Evolutionary conservation across 139 green algal genomes (phyloP).

Genomic region (Tetradesmus lagerheimii): DNA sequence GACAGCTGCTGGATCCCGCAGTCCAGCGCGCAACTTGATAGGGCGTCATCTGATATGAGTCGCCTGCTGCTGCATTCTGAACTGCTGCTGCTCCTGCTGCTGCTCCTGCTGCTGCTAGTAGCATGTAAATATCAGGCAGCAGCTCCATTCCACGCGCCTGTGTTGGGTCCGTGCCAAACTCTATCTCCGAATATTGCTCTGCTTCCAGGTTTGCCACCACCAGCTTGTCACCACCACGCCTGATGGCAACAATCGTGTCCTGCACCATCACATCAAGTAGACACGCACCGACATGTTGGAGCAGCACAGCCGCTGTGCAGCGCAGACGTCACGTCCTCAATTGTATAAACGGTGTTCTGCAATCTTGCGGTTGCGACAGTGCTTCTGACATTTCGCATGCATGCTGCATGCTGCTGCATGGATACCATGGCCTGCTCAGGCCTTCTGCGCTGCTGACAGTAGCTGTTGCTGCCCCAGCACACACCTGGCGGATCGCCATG

Average conservation of each 20-base stretch:
- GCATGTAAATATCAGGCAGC: not conserved
- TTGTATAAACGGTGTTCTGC: too few relatives aligned
- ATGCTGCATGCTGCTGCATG: not conserved
- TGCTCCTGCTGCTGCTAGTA: not conserved
- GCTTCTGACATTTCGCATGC: not conserved
- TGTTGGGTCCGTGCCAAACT: slow-evolving; percentile 83
- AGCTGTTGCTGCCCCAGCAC: slow-evolving; percentile 1
- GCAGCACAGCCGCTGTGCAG: not conserved
- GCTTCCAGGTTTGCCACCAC: slow-evolving; percentile 76
- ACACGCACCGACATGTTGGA: not conserved
- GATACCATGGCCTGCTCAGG: not conserved
- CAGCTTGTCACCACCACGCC: slow-evolving; percentile 67
- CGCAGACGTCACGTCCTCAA: too few relatives aligned
- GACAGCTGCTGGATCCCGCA: not conserved
- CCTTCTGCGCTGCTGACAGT: not conserved
- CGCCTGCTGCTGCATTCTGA: not conserved
- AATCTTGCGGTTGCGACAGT: too few relatives aligned
- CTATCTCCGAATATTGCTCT: slow-evolving; percentile 76
- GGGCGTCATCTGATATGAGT: not conserved
- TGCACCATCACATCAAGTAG: slow-evolving; percentile 47
- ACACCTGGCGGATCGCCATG: slow-evolving; percentile 95
- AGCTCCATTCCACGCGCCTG: slow-evolving; percentile 58
- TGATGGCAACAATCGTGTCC: slow-evolving; percentile 85
- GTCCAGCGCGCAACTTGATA: not conserved
- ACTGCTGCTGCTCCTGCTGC: not conserved